Evolutionary conservation across 352 stramenopile species (phyloP).

Genomic region (Pythium aristosporum): DNA sequence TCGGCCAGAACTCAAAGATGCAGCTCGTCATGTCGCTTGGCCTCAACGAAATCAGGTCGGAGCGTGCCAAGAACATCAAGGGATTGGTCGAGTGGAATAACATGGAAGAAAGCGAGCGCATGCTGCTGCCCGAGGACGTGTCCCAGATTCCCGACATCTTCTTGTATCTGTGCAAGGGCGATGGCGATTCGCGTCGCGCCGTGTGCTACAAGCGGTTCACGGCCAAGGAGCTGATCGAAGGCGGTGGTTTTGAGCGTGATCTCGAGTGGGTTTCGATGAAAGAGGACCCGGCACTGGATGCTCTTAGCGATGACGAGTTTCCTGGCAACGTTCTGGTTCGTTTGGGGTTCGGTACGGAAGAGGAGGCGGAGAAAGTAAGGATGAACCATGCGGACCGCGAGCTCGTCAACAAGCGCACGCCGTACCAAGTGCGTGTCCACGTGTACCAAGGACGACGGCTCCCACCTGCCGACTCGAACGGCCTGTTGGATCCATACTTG

Average conservation of each 20-base stretch:
- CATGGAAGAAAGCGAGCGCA: slow-evolving; percentile 73
- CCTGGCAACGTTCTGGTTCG: slow-evolving; percentile 80
- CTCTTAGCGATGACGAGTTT: slow-evolving; percentile 73
- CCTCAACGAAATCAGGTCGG: slow-evolving; percentile 59
- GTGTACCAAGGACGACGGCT: slow-evolving; percentile 82
- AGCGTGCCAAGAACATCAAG: slow-evolving; percentile 66
- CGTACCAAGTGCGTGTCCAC: slow-evolving; percentile 83
- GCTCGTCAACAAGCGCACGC: slow-evolving; percentile 72
- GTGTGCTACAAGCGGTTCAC: slow-evolving; percentile 83
- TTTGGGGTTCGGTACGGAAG: slow-evolving; percentile 73
- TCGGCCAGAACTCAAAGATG: slow-evolving; percentile 79
- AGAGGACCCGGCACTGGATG: slow-evolving; percentile 80
- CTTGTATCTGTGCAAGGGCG: slow-evolving; percentile 78
- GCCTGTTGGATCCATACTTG: slow-evolving; percentile 81
- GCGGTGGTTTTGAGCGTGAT: slow-evolving; percentile 49
- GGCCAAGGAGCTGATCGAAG: slow-evolving; percentile 70
- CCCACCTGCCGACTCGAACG: slow-evolving; percentile 81
- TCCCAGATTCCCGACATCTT: slow-evolving; percentile 88
- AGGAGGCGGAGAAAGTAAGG: slow-evolving; percentile 53
- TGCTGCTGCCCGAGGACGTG: slow-evolving; percentile 67
- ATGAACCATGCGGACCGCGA: slow-evolving; percentile 59
- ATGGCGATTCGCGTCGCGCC: slow-evolving; percentile 53
- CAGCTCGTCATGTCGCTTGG: slow-evolving; percentile 68
- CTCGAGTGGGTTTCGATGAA: slow-evolving; percentile 79
- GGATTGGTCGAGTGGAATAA: slow-evolving; percentile 85